These are phyloP conservation scores for Pneumocystis wakefieldiae DNA, from an alignment of 1,139 yeast genomes.

Conservation along the genomic window DNA sequence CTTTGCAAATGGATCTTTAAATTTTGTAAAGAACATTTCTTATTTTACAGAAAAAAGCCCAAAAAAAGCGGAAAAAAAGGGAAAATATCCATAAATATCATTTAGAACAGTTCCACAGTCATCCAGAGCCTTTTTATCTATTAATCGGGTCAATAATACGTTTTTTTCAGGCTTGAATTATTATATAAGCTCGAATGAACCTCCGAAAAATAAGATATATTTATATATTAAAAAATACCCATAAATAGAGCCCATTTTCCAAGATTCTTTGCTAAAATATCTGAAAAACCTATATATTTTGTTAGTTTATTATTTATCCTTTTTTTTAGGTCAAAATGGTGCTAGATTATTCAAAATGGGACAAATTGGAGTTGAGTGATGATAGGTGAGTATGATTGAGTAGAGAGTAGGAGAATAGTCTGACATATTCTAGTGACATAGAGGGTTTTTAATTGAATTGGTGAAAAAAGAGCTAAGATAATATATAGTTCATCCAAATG, in stretches of 20 bases:
- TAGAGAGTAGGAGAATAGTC: conserved; percentile 39
- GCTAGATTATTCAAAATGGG: conserved; percentile 61
- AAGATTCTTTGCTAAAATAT: background rate
- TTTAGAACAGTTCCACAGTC: background rate
- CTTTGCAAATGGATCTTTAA: background rate
- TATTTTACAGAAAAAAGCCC: background rate
- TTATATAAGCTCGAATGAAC: background rate
- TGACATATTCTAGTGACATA: background rate
- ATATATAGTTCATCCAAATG: conserved; percentile 74
- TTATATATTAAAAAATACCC: background rate
- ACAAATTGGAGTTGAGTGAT: conserved; percentile 83
- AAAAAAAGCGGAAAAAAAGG: background rate
- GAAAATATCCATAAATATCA: background rate
- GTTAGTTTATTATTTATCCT: no score
- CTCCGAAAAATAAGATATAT: background rate
- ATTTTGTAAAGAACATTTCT: background rate
- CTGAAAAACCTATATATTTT: no score
- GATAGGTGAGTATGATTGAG: conserved; percentile 28
- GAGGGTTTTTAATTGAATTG: conserved; percentile 2
- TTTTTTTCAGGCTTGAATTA: background rate
- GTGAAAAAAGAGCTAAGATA: background rate
- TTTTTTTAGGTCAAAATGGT: background rate
- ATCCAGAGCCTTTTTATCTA: background rate
- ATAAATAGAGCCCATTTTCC: background rate
- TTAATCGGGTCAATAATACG: background rate